A percentile compares a stretch with the other conserved stretches of the same genome.
Evolutionary conservation across 2,329 filamentous ascomycete species (phyloP).

Genomic region (Penicillium hesseltinei): DNA sequence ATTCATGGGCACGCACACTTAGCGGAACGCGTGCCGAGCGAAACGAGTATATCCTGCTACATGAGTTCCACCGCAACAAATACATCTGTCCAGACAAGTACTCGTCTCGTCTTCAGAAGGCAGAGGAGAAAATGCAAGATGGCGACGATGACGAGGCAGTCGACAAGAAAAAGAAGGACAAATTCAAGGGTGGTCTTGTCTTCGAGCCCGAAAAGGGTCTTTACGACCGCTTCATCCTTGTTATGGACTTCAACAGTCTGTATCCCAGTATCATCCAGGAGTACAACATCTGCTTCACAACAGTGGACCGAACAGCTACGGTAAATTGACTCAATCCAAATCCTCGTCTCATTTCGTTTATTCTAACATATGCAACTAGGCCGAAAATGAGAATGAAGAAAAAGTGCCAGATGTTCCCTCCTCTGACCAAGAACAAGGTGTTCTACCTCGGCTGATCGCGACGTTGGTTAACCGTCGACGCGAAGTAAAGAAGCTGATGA

Average conservation of each 20-base stretch:
- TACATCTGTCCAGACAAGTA: constrained; percentile 98
- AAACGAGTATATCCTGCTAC: constrained; percentile 98
- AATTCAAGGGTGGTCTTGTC: constrained; percentile 96
- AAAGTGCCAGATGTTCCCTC: constrained; percentile 81
- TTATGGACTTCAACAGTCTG: constrained; percentile 99
- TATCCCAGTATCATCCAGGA: constrained; percentile 99
- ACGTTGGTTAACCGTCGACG: constrained; percentile 85
- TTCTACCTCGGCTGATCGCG: constrained; percentile 85
- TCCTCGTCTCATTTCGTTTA: neutral
- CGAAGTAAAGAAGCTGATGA: constrained; percentile 96
- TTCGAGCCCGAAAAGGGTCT: constrained; percentile 97
- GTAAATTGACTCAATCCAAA: constrained; percentile 50
- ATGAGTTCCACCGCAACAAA: constrained; percentile 94
- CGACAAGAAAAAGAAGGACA: constrained; percentile 95
- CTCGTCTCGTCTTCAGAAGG: constrained; percentile 70
- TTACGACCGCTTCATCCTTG: constrained; percentile 96
- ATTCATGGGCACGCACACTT: constrained; percentile 95
- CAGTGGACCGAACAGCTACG: constrained; percentile 73
- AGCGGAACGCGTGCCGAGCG: constrained; percentile 95
- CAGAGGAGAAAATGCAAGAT: constrained; percentile 67
- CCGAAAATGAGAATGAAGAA: constrained; percentile 73
- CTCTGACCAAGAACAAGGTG: constrained; percentile 71
- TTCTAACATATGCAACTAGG: constrained; percentile 21
- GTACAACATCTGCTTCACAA: constrained; percentile 99
- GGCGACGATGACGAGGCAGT: constrained; percentile 63